Percentiles rank a stretch among this genome's conserved stretches.
These are phyloP conservation scores for Carex arenaria DNA, from an alignment of 202 grass and related monocot species.

Conservation along the genomic window DNA sequence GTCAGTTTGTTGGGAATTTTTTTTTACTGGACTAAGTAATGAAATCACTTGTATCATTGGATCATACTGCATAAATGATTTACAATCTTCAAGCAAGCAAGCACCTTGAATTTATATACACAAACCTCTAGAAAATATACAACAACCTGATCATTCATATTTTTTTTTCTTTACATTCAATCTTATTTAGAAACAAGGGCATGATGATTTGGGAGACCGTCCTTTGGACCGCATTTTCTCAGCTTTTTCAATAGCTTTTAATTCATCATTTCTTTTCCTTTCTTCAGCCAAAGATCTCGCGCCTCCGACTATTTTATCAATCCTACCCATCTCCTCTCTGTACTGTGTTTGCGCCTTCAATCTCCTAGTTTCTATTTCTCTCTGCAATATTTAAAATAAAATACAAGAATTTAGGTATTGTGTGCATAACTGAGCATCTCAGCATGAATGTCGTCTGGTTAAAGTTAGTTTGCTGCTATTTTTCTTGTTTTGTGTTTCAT, in stretches of 20 bases:
- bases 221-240: constrained; percentile 41
- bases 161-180: not conserved
- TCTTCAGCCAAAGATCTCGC: constrained; percentile 46
- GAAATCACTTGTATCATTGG: not conserved
- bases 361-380: constrained; percentile 37
- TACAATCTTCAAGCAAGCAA: constrained; percentile 24
- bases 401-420: not conserved
- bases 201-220: constrained; percentile 36
- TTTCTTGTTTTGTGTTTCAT: not conserved
- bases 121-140: constrained; percentile 1
- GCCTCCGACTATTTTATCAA: constrained; percentile 51
- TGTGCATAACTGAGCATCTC: not conserved
- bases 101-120: constrained; percentile 10
- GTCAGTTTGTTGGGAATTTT: not conserved
- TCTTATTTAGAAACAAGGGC: constrained; percentile 50
- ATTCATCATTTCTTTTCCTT: constrained; percentile 59
- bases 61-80: constrained; percentile 12
- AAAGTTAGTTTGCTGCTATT: not conserved
- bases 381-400: constrained; percentile 33
- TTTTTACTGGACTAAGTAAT: not conserved
- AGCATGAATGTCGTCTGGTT: not conserved
- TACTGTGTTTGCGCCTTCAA: constrained; percentile 38
- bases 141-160: not conserved
- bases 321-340: constrained; percentile 49
- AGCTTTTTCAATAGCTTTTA: constrained; percentile 51